A percentile compares a stretch with the other conserved stretches of the same genome.
Conservation (phyloP, 1,284 basidiomycete species). For the Austroboletus novae-zelandiae region DNA sequence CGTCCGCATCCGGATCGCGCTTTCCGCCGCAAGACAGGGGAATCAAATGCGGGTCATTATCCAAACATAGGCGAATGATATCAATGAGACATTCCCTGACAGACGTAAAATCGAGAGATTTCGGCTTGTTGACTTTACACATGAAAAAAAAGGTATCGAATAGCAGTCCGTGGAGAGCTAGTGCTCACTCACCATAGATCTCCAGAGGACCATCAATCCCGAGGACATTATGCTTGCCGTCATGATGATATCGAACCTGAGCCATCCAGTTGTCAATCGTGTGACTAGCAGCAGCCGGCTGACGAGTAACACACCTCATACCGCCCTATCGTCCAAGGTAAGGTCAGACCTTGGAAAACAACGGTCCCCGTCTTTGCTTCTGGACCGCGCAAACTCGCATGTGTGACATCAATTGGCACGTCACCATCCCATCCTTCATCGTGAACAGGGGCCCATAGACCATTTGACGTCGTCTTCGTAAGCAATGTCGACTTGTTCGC, state of each 20-base stretch:
- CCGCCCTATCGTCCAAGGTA: constrained; percentile 84
- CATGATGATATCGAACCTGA: constrained; percentile 83
- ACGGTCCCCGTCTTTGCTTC: constrained; percentile 65
- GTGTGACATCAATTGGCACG: constrained; percentile 54
- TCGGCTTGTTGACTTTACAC: constrained; percentile 68
- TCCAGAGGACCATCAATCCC: constrained; percentile 80
- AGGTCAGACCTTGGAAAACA: constrained; percentile 70
- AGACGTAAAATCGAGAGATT: constrained; percentile 57
- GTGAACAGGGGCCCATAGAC: constrained; percentile 92
- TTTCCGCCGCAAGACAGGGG: constrained; percentile 64
- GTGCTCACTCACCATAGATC: constrained; percentile 69
- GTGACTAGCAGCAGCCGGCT: background rate
- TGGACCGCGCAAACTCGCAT: constrained; percentile 33
- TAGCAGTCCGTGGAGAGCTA: background rate
- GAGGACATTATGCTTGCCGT: constrained; percentile 96
- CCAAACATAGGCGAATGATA: constrained; percentile 84
- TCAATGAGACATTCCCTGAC: constrained; percentile 67
- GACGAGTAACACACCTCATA: constrained; percentile 68
- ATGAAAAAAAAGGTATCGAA: constrained; percentile 6
- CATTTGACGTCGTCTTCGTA: constrained; percentile 84
- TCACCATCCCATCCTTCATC: constrained; percentile 94
- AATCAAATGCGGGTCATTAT: constrained; percentile 79
- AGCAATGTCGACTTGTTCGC: constrained; percentile 81
- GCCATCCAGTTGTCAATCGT: constrained; percentile 1
- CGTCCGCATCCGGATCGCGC: constrained; percentile 17